Percentiles rank a stretch among this genome's conserved stretches.
Conservation (phyloP, 345 rosid species). For the Brassica rapa region DNA sequence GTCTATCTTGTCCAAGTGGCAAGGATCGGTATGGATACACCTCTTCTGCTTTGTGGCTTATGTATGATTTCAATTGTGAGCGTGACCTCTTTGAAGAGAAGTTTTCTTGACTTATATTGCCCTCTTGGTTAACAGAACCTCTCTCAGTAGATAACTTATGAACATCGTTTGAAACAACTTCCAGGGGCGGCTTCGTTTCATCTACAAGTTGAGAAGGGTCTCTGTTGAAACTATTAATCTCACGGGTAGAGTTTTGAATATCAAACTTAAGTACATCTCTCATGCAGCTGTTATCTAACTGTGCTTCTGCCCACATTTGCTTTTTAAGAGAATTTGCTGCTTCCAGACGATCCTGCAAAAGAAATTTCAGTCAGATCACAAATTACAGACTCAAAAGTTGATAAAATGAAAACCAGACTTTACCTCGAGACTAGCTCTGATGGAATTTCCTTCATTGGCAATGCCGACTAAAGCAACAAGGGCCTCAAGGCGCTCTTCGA, state of each 20-base stretch:
- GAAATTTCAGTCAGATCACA: slow-evolving; percentile 28
- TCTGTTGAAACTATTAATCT: slow-evolving; percentile 41
- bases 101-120: slow-evolving; percentile 56
- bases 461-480: slow-evolving; percentile 79
- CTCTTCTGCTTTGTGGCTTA: slow-evolving; percentile 91
- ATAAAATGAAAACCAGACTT: slow-evolving; percentile 17
- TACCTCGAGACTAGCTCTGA: slow-evolving; percentile 94
- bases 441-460: slow-evolving; percentile 92
- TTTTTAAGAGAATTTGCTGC: slow-evolving; percentile 96
- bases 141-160: slow-evolving; percentile 51
- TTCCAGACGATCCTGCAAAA: slow-evolving; percentile 90
- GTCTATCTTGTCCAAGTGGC: slow-evolving; percentile 99
- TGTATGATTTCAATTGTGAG: slow-evolving; percentile 84
- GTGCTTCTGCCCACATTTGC: slow-evolving; percentile 99
- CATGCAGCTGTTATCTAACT: slow-evolving; percentile 80
- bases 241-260: slow-evolving; percentile 41
- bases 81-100: slow-evolving; percentile 74
- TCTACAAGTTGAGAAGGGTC: slow-evolving; percentile 57
- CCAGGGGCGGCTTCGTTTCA: slow-evolving; percentile 55
- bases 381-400: slow-evolving; percentile 10
- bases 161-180: slow-evolving; percentile 50
- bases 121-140: slow-evolving; percentile 47
- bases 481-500: slow-evolving; percentile 92
- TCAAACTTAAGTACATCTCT: slow-evolving; percentile 77
- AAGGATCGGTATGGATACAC: slow-evolving; percentile 88